These are phyloP conservation scores for Periconia sp. DNA, from an alignment of 2,329 filamentous ascomycete species.

Conservation along the genomic window DNA sequence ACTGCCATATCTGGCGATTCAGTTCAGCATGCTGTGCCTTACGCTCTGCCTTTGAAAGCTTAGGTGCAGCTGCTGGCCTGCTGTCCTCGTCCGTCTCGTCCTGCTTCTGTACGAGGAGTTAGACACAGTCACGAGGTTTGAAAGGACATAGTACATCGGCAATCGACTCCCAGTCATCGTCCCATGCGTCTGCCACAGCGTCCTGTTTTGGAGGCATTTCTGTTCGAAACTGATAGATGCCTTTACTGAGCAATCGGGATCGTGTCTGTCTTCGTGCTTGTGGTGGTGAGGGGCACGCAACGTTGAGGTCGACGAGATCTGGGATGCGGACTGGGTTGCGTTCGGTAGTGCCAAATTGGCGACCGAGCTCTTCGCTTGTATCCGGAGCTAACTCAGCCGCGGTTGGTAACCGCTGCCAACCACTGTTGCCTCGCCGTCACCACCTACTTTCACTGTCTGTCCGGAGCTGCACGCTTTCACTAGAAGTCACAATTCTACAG, in stretches of 20 bases:
- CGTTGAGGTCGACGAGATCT: neutral
- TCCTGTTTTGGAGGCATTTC: conserved; percentile 46
- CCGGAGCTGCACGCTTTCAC: too few species aligned
- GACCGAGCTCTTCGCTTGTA: conserved; percentile 5
- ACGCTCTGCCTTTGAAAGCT: conserved; percentile 76
- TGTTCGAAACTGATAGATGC: too few species aligned
- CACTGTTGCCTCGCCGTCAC: conserved; percentile 1
- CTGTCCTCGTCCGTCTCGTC: conserved; percentile 46
- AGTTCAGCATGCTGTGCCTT: conserved; percentile 80
- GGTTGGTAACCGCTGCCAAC: neutral
- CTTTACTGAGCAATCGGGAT: too few species aligned
- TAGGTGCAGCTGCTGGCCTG: conserved; percentile 49
- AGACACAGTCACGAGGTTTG: conserved; percentile 15
- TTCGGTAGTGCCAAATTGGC: too few species aligned
- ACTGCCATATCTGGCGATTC: conserved; percentile 87
- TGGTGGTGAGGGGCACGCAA: conserved; percentile 3
- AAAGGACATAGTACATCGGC: conserved; percentile 65
- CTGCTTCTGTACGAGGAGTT: conserved; percentile 39
- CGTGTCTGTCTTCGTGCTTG: too few species aligned
- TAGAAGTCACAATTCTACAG: too few species aligned
- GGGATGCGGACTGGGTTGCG: too few species aligned
- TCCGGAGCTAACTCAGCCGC: conserved; percentile 9
- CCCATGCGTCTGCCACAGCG: conserved; percentile 72
- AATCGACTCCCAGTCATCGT: conserved; percentile 85
- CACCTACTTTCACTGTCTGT: too few species aligned